These are phyloP conservation scores for Candida pseudocylindracea DNA, from an alignment of 1,139 yeast genomes.

Conservation along the genomic window DNA sequence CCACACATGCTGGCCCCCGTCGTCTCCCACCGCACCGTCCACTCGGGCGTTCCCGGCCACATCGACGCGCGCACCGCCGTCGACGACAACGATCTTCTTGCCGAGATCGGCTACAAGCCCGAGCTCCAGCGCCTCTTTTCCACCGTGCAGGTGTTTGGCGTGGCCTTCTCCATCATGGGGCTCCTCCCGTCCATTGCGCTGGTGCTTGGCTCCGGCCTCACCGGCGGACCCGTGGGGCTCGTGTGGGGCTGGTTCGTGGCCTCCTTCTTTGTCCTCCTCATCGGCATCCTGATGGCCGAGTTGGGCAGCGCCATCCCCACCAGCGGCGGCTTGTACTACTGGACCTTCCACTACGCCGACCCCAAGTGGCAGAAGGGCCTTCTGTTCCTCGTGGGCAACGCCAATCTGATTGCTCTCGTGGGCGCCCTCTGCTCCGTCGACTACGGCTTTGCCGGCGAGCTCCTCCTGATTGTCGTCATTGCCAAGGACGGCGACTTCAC, in stretches of 20 bases:
- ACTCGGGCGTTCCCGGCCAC: neutral
- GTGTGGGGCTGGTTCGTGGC: slow-evolving; percentile 59
- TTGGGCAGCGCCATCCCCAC: slow-evolving; percentile 53
- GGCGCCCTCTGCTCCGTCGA: slow-evolving; percentile 35
- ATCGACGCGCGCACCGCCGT: slow-evolving; percentile 4
- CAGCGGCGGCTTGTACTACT: slow-evolving; percentile 47
- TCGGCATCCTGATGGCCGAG: slow-evolving; percentile 44
- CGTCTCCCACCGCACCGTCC: no score
- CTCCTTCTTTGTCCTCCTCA: slow-evolving; percentile 29
- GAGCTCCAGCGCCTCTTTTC: slow-evolving; percentile 21
- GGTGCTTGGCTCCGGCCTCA: slow-evolving; percentile 6
- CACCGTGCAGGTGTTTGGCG: slow-evolving; percentile 25
- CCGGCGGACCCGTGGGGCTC: slow-evolving; percentile 32
- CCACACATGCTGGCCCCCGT: no score
- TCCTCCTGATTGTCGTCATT: slow-evolving; percentile 26
- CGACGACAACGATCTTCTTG: slow-evolving; percentile 3
- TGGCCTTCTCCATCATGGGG: slow-evolving; percentile 30
- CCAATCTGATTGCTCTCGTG: slow-evolving; percentile 33
- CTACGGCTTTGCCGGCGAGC: slow-evolving; percentile 33
- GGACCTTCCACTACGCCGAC: slow-evolving; percentile 32
- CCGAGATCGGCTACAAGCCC: slow-evolving; percentile 18
- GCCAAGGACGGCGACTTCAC: slow-evolving; percentile 21
- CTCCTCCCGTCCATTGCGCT: slow-evolving; percentile 23
- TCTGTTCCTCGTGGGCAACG: slow-evolving; percentile 34
- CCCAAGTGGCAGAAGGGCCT: slow-evolving; percentile 10